Evolutionary conservation across 805 yeast species (phyloP).

Genomic region (Danielia reshetovae): DNA sequence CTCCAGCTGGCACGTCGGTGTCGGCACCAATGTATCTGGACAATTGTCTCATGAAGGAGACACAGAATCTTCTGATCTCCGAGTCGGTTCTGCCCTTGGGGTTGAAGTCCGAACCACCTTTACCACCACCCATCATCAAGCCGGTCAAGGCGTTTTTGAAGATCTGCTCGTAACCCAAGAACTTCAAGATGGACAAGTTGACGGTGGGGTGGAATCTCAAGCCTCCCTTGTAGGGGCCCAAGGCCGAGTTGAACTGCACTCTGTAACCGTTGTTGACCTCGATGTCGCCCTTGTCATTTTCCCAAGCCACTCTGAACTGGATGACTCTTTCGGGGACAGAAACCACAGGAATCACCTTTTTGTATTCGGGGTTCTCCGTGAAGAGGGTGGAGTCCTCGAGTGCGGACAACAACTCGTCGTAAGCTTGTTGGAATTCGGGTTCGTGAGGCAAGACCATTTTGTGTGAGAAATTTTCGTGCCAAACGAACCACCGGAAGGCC

Average conservation of each 20-base stretch:
- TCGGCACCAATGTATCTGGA: constrained; percentile 95
- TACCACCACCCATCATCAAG: constrained; percentile 98
- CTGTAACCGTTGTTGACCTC: constrained; percentile 97
- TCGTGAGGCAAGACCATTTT: constrained; percentile 81
- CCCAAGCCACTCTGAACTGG: constrained; percentile 98
- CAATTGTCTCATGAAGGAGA: constrained; percentile 91
- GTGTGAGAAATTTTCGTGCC: too few relatives aligned
- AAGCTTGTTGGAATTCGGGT: constrained; percentile 99
- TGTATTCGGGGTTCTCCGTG: constrained; percentile 83
- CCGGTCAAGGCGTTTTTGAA: constrained; percentile 98
- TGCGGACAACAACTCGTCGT: constrained; percentile 85
- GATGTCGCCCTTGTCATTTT: constrained; percentile 85
- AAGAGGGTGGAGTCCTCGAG: constrained; percentile 89
- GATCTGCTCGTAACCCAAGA: constrained; percentile 96
- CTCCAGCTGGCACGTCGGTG: constrained; percentile 99
- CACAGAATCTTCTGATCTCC: constrained; percentile 97
- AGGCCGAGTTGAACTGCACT: constrained; percentile 96
- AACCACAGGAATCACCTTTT: constrained; percentile 82
- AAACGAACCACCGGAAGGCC: too few relatives aligned
- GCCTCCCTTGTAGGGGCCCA: constrained; percentile 99
- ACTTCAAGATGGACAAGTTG: constrained; percentile 90
- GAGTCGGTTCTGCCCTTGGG: constrained; percentile 91
- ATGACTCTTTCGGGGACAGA: constrained; percentile 94
- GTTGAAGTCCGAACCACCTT: constrained; percentile 98
- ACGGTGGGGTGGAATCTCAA: constrained; percentile 97